Conservation (phyloP, 2,329 filamentous ascomycete genomes). For the Bipolaris bicolor region DNA sequence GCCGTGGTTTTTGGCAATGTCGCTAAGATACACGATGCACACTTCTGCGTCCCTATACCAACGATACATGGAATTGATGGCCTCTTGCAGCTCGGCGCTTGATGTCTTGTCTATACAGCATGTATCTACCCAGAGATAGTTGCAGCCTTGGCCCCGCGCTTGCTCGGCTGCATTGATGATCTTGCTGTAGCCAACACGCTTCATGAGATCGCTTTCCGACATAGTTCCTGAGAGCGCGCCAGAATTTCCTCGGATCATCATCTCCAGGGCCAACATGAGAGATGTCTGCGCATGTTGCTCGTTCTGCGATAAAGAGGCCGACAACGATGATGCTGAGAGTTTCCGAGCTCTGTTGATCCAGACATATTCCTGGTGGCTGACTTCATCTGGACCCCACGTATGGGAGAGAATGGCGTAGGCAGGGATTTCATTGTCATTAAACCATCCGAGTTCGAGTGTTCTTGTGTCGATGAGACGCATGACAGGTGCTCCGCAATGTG, state of each 20-base stretch:
- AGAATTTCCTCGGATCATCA: conserved; percentile 24
- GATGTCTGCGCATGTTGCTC: conserved; percentile 18
- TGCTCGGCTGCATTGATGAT: conserved; percentile 24
- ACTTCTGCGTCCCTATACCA: conserved; percentile 30
- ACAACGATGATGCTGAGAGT: conserved; percentile 9
- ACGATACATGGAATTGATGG: conserved; percentile 37
- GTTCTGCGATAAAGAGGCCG: conserved; percentile 4
- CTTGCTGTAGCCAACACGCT: conserved; percentile 25
- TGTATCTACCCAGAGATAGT: conserved; percentile 35
- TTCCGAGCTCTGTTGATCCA: conserved; percentile 25
- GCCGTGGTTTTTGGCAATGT: conserved; percentile 15
- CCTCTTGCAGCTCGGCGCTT: conserved; percentile 31
- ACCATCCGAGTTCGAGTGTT: conserved; percentile 29
- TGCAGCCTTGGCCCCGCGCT: conserved; percentile 18
- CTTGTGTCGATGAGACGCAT: conserved; percentile 38
- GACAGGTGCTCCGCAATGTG: conserved; percentile 12
- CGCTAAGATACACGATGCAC: conserved; percentile 31
- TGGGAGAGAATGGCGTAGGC: conserved; percentile 34
- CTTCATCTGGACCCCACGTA: conserved; percentile 26
- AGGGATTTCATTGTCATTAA: conserved; percentile 30
- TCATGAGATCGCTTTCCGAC: conserved; percentile 24
- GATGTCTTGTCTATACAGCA: conserved; percentile 35
- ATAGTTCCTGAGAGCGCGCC: conserved; percentile 10
- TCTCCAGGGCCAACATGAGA: conserved; percentile 29
- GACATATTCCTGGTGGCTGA: conserved; percentile 27